Base-by-base conservation (phyloP, 1,284 basidiomycete species). In the Pyrrhoderma lamaoense region DNA sequence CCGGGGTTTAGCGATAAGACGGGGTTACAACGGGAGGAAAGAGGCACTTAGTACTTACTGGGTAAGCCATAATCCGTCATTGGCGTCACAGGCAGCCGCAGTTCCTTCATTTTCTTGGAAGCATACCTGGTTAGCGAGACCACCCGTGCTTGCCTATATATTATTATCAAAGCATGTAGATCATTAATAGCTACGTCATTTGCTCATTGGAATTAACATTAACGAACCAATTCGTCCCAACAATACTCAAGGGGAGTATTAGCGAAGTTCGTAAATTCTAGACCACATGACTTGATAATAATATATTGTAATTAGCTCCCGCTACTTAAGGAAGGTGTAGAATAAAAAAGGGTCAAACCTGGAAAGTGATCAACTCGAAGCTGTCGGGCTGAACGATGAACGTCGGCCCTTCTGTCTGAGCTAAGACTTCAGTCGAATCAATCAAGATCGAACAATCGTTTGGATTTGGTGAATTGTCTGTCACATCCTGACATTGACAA, bases 231-330 rank as follows among this genome's bases (percentile, higher is more conserved):
- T 22, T 59, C 51, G 36, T 56, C 54, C 63, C 63, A 64, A 57
- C 63, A 65, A 55, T 57, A 63, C 44, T 61, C 59, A 16, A 63
- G 46, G 16, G 60, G 35, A 1, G 27, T 21, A 18, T 51, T 43
- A 31, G 55, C 56, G 39, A 59, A 53, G 55, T 64, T 64, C 53
- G 61, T 56, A 46, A 62, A 62, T 58, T 60, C 62, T 54, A 61
- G 57, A 34, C 60, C 59, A 52, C 63, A 65, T 5, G 64, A 65
- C 23, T 62, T 9, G 7, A 16, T 31, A 31, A 31, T 11, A 31
- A 31, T 5, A 5, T 31, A 5, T 11, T 31, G 11, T 5, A 5
- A 31, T 31, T 31, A 31, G 27, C 27, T 18, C 16, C 9, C 3
- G 3, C 21, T 37, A 11, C 14, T 18, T 47, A n/a, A 22, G 22